phyloP scores from a whole-genome alignment of 192 early-diverging fungal species.

The Coemansia sp. region DNA sequence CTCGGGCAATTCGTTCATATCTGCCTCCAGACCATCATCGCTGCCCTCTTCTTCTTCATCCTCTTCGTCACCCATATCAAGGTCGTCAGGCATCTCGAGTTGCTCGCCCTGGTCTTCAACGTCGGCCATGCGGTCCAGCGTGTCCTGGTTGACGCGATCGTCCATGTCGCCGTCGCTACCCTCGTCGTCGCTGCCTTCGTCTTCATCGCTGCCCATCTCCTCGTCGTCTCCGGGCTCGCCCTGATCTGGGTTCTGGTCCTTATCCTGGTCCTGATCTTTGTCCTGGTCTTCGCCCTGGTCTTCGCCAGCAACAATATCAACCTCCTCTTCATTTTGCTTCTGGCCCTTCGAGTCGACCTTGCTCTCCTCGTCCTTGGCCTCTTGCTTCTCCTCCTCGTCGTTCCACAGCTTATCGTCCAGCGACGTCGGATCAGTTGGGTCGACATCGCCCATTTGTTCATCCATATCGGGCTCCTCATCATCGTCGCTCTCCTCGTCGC shows the following conservation, averaged over 20 bases:
- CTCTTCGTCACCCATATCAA: slow-evolving; percentile 57
- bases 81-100: slow-evolving; percentile 59
- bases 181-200: slow-evolving; percentile 41
- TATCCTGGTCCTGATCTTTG: slow-evolving; percentile 16
- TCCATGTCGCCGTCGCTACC: slow-evolving; percentile 57
- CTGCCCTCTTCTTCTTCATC: slow-evolving; percentile 39
- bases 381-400: slow-evolving; percentile 64
- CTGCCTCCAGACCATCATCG: slow-evolving; percentile 51
- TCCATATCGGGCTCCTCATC: slow-evolving; percentile 74
- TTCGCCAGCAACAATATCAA: slow-evolving; percentile 53
- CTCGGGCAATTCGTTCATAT: slow-evolving; percentile 54
- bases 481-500: slow-evolving; percentile 66
- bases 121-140: slow-evolving; percentile 51
- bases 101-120: slow-evolving; percentile 60
- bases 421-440: slow-evolving; percentile 79
- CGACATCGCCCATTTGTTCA: slow-evolving; percentile 91
- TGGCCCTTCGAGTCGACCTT: slow-evolving; percentile 55
- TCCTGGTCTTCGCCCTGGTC: slow-evolving; percentile 39
- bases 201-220: slow-evolving; percentile 29
- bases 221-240: slow-evolving; percentile 16
- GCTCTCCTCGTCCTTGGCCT: slow-evolving; percentile 50
- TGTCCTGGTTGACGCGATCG: slow-evolving; percentile 54
- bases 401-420: slow-evolving; percentile 99
- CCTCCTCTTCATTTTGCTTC: slow-evolving; percentile 30
- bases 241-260: slow-evolving; percentile 36